Conservation (phyloP, 2,329 filamentous ascomycete genomes). For the Cyphellophora attinorum region DNA sequence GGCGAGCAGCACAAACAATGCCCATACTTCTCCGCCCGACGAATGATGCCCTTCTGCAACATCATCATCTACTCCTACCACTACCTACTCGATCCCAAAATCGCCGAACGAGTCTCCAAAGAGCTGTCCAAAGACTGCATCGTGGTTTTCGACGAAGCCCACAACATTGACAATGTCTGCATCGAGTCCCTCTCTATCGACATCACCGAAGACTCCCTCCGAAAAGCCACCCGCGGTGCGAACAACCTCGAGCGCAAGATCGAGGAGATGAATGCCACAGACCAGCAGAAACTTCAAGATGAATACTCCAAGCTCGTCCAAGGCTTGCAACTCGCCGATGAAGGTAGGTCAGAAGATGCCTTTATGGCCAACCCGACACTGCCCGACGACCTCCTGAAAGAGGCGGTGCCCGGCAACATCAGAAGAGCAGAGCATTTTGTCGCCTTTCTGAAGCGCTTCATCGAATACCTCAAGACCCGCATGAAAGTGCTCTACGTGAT, state of each 20-base stretch:
- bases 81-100: slow-evolving; percentile 94
- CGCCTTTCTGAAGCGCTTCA: slow-evolving; percentile 87
- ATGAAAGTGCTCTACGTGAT: slow-evolving; percentile 99
- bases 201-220: slow-evolving; percentile 85
- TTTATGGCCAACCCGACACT: slow-evolving; percentile 96
- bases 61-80: slow-evolving; percentile 99
- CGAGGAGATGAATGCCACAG: slow-evolving; percentile 87
- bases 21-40: slow-evolving; percentile 87
- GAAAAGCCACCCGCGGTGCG: slow-evolving; percentile 82
- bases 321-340: slow-evolving; percentile 76
- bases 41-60: slow-evolving; percentile 99
- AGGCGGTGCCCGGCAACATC: slow-evolving; percentile 95
- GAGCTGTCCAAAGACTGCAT: slow-evolving; percentile 98
- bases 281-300: slow-evolving; percentile 85
- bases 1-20: slow-evolving; percentile 95
- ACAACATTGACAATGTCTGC: slow-evolving; percentile 99
- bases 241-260: slow-evolving; percentile 87
- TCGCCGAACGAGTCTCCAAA: slow-evolving; percentile 87
- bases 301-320: slow-evolving; percentile 95
- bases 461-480: slow-evolving; percentile 93
- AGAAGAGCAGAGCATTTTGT: slow-evolving; percentile 92
- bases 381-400: slow-evolving; percentile 86
- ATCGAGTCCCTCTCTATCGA: slow-evolving; percentile 97
- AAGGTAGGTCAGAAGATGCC: slow-evolving; percentile 82
- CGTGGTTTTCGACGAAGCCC: slow-evolving; percentile 95